phyloP scores from a whole-genome alignment of 495 filamentous ascomycete species.

The Glarea lozoyensis region DNA sequence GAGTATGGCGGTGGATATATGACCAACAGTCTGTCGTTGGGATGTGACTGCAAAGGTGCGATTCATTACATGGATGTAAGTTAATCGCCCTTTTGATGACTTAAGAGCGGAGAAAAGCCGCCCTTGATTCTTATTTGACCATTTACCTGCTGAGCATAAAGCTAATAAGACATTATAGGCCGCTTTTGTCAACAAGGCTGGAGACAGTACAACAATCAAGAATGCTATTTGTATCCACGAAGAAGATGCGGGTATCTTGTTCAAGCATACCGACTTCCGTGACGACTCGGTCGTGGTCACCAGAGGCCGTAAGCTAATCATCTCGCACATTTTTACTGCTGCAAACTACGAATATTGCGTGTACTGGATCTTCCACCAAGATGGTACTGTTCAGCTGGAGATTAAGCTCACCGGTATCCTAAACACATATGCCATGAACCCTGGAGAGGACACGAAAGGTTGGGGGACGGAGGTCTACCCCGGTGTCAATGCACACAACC shows the following conservation, averaged over 20 bases:
- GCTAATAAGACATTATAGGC: too few relatives aligned
- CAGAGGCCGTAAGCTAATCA: conserved; percentile 75
- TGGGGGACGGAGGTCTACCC: conserved; percentile 95
- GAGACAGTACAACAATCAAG: conserved; percentile 70
- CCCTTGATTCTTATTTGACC: too few relatives aligned
- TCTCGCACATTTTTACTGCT: conserved; percentile 92
- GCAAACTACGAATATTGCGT: conserved; percentile 97
- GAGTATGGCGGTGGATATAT: conserved; percentile 95
- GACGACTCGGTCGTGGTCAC: conserved; percentile 83
- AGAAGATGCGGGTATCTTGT: conserved; percentile 87
- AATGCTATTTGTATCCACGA: conserved; percentile 98
- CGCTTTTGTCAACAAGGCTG: conserved; percentile 73
- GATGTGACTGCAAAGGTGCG: conserved; percentile 91
- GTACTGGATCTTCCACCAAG: conserved; percentile 91
- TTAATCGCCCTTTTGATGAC: too few relatives aligned
- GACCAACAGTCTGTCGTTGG: conserved; percentile 83
- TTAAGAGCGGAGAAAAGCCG: too few relatives aligned
- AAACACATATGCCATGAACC: conserved; percentile 82
- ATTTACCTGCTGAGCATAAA: too few relatives aligned
- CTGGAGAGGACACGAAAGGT: conserved; percentile 74
- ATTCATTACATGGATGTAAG: conserved; percentile 82
- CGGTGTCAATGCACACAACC: conserved; percentile 72
- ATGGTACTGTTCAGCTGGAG: conserved; percentile 88
- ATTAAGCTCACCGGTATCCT: conserved; percentile 94
- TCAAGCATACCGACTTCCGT: conserved; percentile 95